These are phyloP conservation scores for Xenoacremonium recifei DNA, from an alignment of 2,329 filamentous ascomycete genomes.

Conservation along the genomic window DNA sequence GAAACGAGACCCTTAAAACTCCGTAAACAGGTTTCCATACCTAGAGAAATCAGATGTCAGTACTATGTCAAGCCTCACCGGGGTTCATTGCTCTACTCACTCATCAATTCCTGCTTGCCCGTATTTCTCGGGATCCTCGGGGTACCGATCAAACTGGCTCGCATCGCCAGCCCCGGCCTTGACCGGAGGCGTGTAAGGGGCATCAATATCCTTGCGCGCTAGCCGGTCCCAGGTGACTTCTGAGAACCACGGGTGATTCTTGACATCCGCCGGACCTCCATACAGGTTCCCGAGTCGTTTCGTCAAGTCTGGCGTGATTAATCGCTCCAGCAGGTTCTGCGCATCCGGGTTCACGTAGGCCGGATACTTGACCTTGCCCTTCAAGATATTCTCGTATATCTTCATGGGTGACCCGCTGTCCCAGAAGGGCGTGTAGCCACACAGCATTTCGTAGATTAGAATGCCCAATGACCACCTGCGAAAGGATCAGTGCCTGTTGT, in stretches of 20 bases:
- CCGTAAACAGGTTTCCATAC: conserved; percentile 71
- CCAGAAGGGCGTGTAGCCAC: conserved; percentile 98
- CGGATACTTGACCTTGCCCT: conserved; percentile 93
- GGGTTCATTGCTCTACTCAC: conserved; percentile 62
- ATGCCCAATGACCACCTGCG: conserved; percentile 96
- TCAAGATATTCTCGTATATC: conserved; percentile 99
- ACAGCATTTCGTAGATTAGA: conserved; percentile 99
- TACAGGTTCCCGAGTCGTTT: conserved; percentile 94
- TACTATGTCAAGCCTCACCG: conserved; percentile 15
- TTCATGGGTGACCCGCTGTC: conserved; percentile 97
- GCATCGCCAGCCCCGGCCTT: conserved; percentile 92
- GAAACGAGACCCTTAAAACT: conserved; percentile 57
- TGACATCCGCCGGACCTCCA: conserved; percentile 86
- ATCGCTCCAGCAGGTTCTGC: conserved; percentile 83
- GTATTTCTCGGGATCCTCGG: conserved; percentile 93
- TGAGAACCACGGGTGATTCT: conserved; percentile 92
- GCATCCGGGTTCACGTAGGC: conserved; percentile 94
- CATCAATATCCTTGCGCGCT: conserved; percentile 94
- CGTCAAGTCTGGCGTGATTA: conserved; percentile 93
- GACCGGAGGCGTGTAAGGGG: conserved; percentile 94
- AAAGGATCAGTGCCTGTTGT: conserved; percentile 10
- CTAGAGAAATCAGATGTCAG: no score
- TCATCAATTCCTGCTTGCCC: conserved; percentile 75
- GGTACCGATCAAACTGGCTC: conserved; percentile 97
- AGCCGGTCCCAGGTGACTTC: conserved; percentile 98